These are phyloP conservation scores for Podospora pseudoanserina DNA, from an alignment of 495 filamentous ascomycete species.

Conservation along the genomic window DNA sequence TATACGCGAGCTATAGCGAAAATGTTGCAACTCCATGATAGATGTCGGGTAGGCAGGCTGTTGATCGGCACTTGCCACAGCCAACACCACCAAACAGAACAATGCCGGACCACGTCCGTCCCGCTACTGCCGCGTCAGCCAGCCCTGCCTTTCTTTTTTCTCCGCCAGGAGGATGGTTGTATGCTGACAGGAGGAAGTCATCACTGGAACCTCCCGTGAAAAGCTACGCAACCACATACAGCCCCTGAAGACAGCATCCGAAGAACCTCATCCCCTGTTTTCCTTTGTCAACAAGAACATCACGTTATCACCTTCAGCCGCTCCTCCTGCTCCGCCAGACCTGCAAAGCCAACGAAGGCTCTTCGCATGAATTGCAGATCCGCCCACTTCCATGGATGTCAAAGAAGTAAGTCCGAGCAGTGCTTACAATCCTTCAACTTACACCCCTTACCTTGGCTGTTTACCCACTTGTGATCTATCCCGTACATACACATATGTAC, in stretches of 20 bases:
- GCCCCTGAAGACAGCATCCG: not conserved
- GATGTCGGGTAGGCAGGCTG: not conserved
- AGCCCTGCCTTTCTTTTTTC: not conserved
- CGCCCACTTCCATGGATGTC: too few relatives aligned
- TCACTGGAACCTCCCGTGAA: too few relatives aligned
- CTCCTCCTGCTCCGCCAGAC: not conserved
- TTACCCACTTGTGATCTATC: too few relatives aligned
- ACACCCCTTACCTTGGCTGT: too few relatives aligned
- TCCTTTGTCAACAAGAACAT: not conserved
- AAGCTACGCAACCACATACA: not conserved
- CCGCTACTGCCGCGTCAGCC: not conserved
- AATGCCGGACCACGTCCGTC: not conserved
- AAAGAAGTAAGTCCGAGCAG: too few relatives aligned
- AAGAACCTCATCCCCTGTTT: not conserved
- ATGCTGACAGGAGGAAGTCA: not conserved
- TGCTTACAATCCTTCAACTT: too few relatives aligned
- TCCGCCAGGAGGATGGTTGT: not conserved
- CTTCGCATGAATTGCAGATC: not conserved
- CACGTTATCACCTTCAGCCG: not conserved
- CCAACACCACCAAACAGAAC: not conserved
- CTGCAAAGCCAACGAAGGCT: not conserved
- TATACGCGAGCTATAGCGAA: not conserved
- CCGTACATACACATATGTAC: too few relatives aligned
- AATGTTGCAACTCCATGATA: not conserved
- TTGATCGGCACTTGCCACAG: not conserved